phyloP scores from a whole-genome alignment of 2,329 filamentous ascomycete genomes.

The Aspergillus ustus region DNA sequence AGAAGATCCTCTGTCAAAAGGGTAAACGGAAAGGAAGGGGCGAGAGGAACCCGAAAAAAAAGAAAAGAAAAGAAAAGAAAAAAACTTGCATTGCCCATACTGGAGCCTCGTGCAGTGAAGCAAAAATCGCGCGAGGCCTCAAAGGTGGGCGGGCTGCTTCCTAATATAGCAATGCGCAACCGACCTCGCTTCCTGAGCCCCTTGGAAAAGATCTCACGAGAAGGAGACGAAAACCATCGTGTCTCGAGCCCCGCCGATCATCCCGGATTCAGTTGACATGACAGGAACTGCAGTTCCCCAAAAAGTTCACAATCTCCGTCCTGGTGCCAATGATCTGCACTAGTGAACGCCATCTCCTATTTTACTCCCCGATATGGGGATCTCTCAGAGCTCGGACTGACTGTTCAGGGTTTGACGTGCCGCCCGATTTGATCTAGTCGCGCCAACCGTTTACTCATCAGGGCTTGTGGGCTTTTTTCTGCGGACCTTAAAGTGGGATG shows the following conservation, averaged over 20 bases:
- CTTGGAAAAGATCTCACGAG: not conserved
- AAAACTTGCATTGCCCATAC: not conserved
- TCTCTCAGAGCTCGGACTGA: not conserved
- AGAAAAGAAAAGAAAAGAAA: too few species aligned
- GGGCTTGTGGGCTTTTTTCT: not conserved
- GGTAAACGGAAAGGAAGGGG: not conserved
- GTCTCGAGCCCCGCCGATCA: not conserved
- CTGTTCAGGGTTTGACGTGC: not conserved
- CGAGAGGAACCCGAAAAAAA: not conserved
- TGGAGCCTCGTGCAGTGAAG: not conserved
- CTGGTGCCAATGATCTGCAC: slow-evolving; percentile 5
- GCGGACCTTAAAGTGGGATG: not conserved
- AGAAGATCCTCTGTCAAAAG: not conserved
- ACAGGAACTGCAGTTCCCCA: slow-evolving; percentile 4
- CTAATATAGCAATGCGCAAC: not conserved
- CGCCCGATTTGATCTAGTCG: not conserved
- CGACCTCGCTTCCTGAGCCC: not conserved
- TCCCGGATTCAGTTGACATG: not conserved
- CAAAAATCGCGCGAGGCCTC: not conserved
- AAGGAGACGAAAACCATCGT: not conserved
- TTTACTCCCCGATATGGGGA: not conserved
- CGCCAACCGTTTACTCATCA: not conserved
- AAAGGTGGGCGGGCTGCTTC: not conserved
- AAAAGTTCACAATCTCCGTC: slow-evolving; percentile 1
- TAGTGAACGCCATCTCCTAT: not conserved